phyloP scores from a whole-genome alignment of 2,329 filamentous ascomycete species.

The Verticillium klebahnii region DNA sequence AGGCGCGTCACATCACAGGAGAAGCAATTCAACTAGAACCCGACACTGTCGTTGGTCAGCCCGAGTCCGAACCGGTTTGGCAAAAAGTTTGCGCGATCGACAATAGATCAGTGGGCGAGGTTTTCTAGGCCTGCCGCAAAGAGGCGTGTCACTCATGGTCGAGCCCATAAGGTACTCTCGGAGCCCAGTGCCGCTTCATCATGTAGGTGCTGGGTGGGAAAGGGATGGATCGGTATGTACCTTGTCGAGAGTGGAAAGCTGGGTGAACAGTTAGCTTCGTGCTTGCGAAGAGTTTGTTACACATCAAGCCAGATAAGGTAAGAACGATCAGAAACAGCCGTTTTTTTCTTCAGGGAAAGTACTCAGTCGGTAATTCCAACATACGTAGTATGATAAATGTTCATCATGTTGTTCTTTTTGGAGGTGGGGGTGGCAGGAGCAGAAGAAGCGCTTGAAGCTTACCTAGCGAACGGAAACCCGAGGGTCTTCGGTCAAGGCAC shows the following conservation, averaged over 20 bases:
- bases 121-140: slow-evolving; percentile 99
- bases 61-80: background rate
- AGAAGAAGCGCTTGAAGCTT: background rate
- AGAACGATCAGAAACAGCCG: slow-evolving; percentile 75
- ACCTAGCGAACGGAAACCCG: background rate
- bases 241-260: slow-evolving; percentile 16
- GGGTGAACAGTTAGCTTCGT: slow-evolving; percentile 25
- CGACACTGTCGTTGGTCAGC: background rate
- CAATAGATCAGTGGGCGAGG: slow-evolving; percentile 84
- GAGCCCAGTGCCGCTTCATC: slow-evolving; percentile 99
- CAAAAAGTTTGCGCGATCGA: background rate
- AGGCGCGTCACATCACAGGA: background rate
- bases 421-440: background rate
- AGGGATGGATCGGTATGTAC: slow-evolving; percentile 12
- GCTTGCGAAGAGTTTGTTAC: background rate
- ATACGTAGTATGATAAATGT: slow-evolving; percentile 62
- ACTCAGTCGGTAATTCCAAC: slow-evolving; percentile 97
- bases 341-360: slow-evolving; percentile 70
- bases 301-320: slow-evolving; percentile 10
- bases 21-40: background rate
- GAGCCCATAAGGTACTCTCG: slow-evolving; percentile 51
- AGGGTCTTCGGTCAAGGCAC: background rate
- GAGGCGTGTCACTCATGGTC: slow-evolving; percentile 80
- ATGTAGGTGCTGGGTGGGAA: slow-evolving; percentile 32
- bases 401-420: slow-evolving; percentile 41